These are phyloP conservation scores for Trichocomaceae sp. DNA, from an alignment of 2,329 filamentous ascomycete species.

Conservation along the genomic window DNA sequence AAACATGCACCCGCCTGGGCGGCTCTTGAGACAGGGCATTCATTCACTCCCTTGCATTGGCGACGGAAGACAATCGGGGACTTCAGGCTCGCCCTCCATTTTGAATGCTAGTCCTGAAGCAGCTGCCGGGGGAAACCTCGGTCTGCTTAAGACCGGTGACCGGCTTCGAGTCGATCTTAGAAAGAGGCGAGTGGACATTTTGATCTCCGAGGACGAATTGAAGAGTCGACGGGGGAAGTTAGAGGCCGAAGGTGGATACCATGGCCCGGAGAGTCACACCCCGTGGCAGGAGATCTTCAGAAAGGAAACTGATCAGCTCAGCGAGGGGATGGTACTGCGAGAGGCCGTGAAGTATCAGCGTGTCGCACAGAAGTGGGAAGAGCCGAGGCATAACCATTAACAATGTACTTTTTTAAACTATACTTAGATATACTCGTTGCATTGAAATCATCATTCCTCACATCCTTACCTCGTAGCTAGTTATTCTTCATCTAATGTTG, in stretches of 20 bases:
- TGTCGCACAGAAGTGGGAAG: slow-evolving; percentile 38
- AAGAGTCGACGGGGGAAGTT: slow-evolving; percentile 33
- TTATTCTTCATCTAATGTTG: too few species aligned
- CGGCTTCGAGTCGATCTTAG: slow-evolving; percentile 45
- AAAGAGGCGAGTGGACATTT: slow-evolving; percentile 45
- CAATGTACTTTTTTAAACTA: too few species aligned
- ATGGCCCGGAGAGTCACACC: slow-evolving; percentile 39
- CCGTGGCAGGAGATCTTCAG: slow-evolving; percentile 49
- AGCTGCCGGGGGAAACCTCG: slow-evolving; percentile 49
- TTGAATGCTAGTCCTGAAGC: slow-evolving; percentile 53
- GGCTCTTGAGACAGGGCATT: slow-evolving; percentile 42
- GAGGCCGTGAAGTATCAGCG: slow-evolving; percentile 43
- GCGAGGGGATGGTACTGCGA: slow-evolving; percentile 44
- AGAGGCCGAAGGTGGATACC: slow-evolving; percentile 34
- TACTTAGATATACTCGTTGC: too few species aligned
- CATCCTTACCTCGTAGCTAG: too few species aligned
- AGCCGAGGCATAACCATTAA: slow-evolving; percentile 42
- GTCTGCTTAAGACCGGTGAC: slow-evolving; percentile 46
- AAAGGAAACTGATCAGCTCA: slow-evolving; percentile 41
- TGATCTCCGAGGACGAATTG: slow-evolving; percentile 41
- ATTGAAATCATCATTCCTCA: too few species aligned
- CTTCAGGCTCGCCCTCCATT: slow-evolving; percentile 50
- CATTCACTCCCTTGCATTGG: slow-evolving; percentile 47
- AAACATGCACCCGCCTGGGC: slow-evolving; percentile 46
- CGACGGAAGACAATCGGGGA: slow-evolving; percentile 51